These are phyloP conservation scores for Litsea cubeba DNA, from an alignment of 164 flowering plant species.

Conservation along the genomic window DNA sequence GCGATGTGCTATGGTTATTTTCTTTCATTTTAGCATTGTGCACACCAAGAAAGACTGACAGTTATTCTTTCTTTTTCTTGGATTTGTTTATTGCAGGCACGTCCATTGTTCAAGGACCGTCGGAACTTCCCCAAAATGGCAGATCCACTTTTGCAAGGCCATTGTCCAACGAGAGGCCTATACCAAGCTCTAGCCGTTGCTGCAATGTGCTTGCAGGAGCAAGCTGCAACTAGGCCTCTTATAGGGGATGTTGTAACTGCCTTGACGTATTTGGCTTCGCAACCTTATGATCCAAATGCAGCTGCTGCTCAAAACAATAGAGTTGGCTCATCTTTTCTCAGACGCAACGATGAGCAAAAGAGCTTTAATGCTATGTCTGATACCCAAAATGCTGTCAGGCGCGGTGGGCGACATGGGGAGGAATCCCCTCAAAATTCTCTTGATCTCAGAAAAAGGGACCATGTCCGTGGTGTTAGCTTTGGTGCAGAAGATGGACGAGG, in stretches of 20 bases:
- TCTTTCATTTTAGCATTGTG: not conserved
- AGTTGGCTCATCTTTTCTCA: slow-evolving; percentile 54
- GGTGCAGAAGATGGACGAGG: slow-evolving; percentile 24
- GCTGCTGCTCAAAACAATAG: slow-evolving; percentile 37
- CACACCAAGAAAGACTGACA: not conserved
- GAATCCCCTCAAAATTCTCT: slow-evolving; percentile 69
- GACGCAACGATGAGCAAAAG: slow-evolving; percentile 46
- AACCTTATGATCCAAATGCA: slow-evolving; percentile 72
- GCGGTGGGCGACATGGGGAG: slow-evolving; percentile 35
- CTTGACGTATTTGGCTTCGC: slow-evolving; percentile 81
- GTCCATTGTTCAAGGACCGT: slow-evolving; percentile 87
- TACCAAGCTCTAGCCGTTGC: slow-evolving; percentile 98
- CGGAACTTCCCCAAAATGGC: slow-evolving; percentile 95
- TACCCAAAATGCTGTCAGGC: slow-evolving; percentile 33
- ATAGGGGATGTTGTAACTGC: slow-evolving; percentile 96
- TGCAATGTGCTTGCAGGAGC: slow-evolving; percentile 96
- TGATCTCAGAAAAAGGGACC: slow-evolving; percentile 50
- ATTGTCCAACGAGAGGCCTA: slow-evolving; percentile 83
- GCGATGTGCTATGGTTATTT: too few species aligned
- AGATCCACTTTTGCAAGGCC: slow-evolving; percentile 83
- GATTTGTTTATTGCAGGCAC: slow-evolving; percentile 48
- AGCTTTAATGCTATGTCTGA: slow-evolving; percentile 38
- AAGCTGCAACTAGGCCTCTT: slow-evolving; percentile 89
- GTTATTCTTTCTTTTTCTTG: not conserved
- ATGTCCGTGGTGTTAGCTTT: slow-evolving; percentile 29